Percentiles rank a stretch among this genome's conserved stretches.
Evolutionary conservation across 495 filamentous ascomycete species (phyloP).

Genomic region (Pseudomonodictys pantanalensis): DNA sequence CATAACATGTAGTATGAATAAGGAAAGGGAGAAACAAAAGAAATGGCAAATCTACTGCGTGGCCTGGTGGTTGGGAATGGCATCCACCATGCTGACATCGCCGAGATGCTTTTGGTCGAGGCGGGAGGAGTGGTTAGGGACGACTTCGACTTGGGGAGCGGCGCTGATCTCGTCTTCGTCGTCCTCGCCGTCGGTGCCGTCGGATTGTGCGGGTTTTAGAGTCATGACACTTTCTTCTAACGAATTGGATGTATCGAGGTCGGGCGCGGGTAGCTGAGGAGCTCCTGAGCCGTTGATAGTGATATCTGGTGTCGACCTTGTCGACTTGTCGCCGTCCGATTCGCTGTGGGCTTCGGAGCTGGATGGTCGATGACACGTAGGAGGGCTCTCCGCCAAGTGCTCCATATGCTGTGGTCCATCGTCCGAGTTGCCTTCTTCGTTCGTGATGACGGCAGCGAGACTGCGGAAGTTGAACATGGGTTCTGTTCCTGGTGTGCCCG

Average conservation of each 20-base stretch:
- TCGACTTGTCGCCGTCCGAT: conserved; percentile 29
- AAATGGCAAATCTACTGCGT: conserved; percentile 28
- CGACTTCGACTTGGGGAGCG: conserved; percentile 24
- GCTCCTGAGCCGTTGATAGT: neutral
- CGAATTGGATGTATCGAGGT: neutral
- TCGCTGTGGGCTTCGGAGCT: conserved; percentile 11
- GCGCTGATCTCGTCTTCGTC: conserved; percentile 29
- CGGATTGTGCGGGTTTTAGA: conserved; percentile 23
- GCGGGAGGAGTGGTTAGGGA: conserved; percentile 7
- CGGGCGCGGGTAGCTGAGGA: conserved; percentile 7
- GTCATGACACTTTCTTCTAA: conserved; percentile 27
- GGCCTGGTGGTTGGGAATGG: conserved; percentile 6
- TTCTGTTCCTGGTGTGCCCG: conserved; percentile 53
- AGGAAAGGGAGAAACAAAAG: no score
- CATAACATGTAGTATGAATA: no score
- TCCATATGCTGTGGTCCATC: conserved; percentile 33
- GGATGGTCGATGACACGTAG: neutral
- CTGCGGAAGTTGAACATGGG: conserved; percentile 91
- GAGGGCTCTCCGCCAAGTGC: conserved; percentile 14
- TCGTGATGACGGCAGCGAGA: conserved; percentile 77
- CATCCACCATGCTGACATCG: conserved; percentile 33
- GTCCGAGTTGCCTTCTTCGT: conserved; percentile 53
- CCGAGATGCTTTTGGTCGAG: conserved; percentile 38
- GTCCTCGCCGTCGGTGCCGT: conserved; percentile 29
- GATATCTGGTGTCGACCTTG: conserved; percentile 28